A percentile compares a stretch with the other conserved stretches of the same genome.
These are phyloP conservation scores for Stevia rebaudiana DNA, from an alignment of 140 eudicot genomes.

Conservation along the genomic window DNA sequence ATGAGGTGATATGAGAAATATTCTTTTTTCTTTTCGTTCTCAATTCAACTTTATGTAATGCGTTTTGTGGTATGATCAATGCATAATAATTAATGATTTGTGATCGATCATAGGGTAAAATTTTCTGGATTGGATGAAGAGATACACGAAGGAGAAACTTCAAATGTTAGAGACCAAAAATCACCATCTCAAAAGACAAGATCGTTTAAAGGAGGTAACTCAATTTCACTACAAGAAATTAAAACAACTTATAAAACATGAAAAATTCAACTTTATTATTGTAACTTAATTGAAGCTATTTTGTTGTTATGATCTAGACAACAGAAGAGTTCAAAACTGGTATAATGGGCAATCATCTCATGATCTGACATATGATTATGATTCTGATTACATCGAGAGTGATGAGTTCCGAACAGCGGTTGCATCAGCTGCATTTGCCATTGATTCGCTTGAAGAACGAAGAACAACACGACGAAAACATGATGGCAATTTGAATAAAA, in stretches of 20 bases:
- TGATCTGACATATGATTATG: slow-evolving; percentile 37
- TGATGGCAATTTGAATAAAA: slow-evolving; percentile 31
- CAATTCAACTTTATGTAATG: background rate
- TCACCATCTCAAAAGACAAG: slow-evolving; percentile 42
- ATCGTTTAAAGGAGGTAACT: slow-evolving; percentile 54
- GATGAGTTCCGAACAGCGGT: slow-evolving; percentile 64
- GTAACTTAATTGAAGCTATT: background rate
- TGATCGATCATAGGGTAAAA: slow-evolving; percentile 46
- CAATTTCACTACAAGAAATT: background rate
- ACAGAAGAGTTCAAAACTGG: slow-evolving; percentile 55
- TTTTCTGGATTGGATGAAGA: slow-evolving; percentile 34
- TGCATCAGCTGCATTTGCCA: slow-evolving; percentile 89
- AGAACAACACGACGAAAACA: slow-evolving; percentile 21
- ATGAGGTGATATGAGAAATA: slow-evolving; percentile 33
- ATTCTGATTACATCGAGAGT: slow-evolving; percentile 30
- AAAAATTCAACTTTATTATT: background rate
- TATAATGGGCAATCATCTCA: slow-evolving; percentile 59
- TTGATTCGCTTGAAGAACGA: slow-evolving; percentile 48
- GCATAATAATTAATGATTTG: background rate
- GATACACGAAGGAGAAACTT: slow-evolving; percentile 38
- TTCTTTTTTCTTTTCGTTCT: background rate
- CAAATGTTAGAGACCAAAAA: slow-evolving; percentile 35
- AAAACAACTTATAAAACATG: background rate
- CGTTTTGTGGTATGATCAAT: background rate
- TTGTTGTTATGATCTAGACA: slow-evolving; percentile 20